A percentile compares a stretch with the other conserved stretches of the same genome.
Evolutionary conservation across 805 yeast species (phyloP).

Genomic region (Clavispora fructus): DNA sequence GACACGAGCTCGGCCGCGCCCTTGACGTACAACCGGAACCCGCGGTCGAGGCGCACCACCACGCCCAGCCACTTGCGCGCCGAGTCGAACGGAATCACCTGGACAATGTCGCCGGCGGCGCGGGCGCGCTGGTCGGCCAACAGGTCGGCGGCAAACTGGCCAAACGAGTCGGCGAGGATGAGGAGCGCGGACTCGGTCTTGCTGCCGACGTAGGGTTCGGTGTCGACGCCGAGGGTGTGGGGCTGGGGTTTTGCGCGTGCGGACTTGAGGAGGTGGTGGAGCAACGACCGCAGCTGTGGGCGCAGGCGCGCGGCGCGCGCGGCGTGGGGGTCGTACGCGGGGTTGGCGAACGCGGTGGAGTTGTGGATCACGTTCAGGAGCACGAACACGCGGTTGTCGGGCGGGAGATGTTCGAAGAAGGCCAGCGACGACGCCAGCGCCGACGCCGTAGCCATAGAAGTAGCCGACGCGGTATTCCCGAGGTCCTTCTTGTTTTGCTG

Average conservation of each 20-base stretch:
- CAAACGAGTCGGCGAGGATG: constrained; percentile 57
- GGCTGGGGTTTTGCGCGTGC: constrained; percentile 11
- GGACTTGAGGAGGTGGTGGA: constrained; percentile 18
- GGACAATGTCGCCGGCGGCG: constrained; percentile 41
- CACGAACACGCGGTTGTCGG: constrained; percentile 22
- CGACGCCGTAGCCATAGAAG: too few species aligned
- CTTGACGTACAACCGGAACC: constrained; percentile 65
- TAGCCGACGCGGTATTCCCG: too few species aligned
- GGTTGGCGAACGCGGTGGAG: constrained; percentile 85
- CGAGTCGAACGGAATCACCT: constrained; percentile 86
- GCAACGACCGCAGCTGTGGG: constrained; percentile 26
- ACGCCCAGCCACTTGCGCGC: constrained; percentile 90
- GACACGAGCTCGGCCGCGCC: constrained; percentile 94
- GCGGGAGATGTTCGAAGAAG: constrained; percentile 7
- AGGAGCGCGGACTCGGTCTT: constrained; percentile 92
- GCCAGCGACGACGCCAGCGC: background rate
- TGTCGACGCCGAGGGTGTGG: constrained; percentile 12
- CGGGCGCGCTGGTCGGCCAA: constrained; percentile 39
- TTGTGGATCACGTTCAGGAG: constrained; percentile 64
- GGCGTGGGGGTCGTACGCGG: constrained; percentile 32
- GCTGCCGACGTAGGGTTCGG: constrained; percentile 77
- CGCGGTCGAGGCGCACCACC: constrained; percentile 46
- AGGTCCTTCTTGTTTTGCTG: too few species aligned
- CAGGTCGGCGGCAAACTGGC: constrained; percentile 34
- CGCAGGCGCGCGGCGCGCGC: constrained; percentile 21